Base-by-base conservation (phyloP, 2,329 filamentous ascomycete species). In the Eutypa lata region DNA sequence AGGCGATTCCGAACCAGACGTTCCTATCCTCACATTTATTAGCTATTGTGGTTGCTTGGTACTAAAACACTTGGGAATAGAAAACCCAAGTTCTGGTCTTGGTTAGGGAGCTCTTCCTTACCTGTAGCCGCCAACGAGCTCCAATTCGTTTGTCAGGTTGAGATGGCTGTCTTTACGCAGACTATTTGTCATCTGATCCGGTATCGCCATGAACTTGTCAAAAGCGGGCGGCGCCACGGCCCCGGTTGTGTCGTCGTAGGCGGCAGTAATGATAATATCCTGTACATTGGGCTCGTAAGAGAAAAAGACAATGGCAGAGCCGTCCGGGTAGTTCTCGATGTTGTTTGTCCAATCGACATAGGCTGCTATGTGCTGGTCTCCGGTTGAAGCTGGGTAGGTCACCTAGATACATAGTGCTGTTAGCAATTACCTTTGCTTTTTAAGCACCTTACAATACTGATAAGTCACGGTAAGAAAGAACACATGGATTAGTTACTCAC, bases 241-340 rank as follows among this genome's bases (percentile, higher is more conserved):
- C 13, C 53, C 55, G 6, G 37, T 47, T 10, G 47, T 57, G 43
- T 60, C 53, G 22, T 57, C 50, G 18, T 53, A 55, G n/a, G 54
- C 53, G 8, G 46, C 50, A 13, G 47, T 50, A 19, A 60, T 53
- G 24, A 54, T 31, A 28, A 53, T 53, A 13, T 57, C 52, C 40
- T 54, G 45, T 10, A 49, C 47, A 26, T 33, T 28, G 2, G 56
- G 56, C 16, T 49, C 24, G 31, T 55, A 59, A 3, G 55, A 50
- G 50, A 53, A 59, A 44, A 60, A 61, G n/a, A 50, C 18, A 28
- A 60, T 54, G 21, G 53, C 46, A 5, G 53, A 57, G 45, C 55
- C 52, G 28, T 51, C 46, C 22, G 26, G 33, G 45, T 58, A 49
- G 24, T 56, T 45, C 18, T 48, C 35, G 40, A 53, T 51, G 24